These are phyloP conservation scores for Aspergillus brasiliensis DNA, from an alignment of 2,329 filamentous ascomycete genomes.

Conservation along the genomic window DNA sequence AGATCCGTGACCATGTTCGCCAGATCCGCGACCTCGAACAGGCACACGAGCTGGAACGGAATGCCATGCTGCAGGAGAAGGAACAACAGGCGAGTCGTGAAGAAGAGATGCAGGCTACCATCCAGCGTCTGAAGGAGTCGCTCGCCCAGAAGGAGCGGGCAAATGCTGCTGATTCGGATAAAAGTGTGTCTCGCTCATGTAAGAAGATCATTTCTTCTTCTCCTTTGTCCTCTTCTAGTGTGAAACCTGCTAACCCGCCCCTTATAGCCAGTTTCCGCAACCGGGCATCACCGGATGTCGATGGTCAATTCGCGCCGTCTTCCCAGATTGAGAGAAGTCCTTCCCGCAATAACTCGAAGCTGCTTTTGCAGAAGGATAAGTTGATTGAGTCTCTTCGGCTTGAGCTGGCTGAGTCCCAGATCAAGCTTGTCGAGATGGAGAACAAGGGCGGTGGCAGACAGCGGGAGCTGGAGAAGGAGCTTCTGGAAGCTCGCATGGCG, in stretches of 20 bases:
- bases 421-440: slow-evolving; percentile 92
- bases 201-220: slow-evolving; percentile 32
- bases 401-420: slow-evolving; percentile 91
- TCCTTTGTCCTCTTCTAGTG: background rate
- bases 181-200: slow-evolving; percentile 55
- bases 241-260: slow-evolving; percentile 22
- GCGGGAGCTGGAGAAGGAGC: slow-evolving; percentile 84
- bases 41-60: slow-evolving; percentile 88
- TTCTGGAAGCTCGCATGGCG: slow-evolving; percentile 91
- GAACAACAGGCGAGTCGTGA: slow-evolving; percentile 82
- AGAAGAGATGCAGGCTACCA: slow-evolving; percentile 86
- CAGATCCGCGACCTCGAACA: slow-evolving; percentile 89
- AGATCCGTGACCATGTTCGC: slow-evolving; percentile 79
- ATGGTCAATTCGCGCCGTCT: slow-evolving; percentile 83
- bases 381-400: slow-evolving; percentile 89
- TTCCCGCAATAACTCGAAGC: slow-evolving; percentile 83
- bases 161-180: slow-evolving; percentile 53
- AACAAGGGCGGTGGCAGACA: slow-evolving; percentile 86
- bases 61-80: slow-evolving; percentile 85
- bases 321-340: slow-evolving; percentile 83
- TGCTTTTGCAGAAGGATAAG: slow-evolving; percentile 93
- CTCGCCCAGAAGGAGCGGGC: slow-evolving; percentile 71
- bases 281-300: slow-evolving; percentile 63
- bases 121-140: slow-evolving; percentile 88
- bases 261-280: slow-evolving; percentile 50